Evolutionary conservation across 805 yeast genomes (phyloP).

Genomic region (Suhomyces tanzawaensis): DNA sequence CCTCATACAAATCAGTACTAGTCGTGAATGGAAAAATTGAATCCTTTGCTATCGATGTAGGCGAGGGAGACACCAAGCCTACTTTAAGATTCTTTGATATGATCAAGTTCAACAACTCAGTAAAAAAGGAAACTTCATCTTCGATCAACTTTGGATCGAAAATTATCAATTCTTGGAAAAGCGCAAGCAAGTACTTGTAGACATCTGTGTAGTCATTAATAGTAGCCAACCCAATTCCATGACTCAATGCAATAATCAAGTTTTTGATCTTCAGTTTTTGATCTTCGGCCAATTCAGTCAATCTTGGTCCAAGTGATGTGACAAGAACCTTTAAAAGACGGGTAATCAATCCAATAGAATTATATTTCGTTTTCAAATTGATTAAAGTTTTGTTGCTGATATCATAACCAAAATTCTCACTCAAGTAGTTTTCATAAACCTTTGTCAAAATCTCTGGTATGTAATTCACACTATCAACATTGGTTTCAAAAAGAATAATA

Average conservation of each 20-base stretch:
- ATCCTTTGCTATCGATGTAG: slow-evolving; percentile 39
- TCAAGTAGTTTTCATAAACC: slow-evolving; percentile 30
- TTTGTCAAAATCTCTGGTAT: slow-evolving; percentile 40
- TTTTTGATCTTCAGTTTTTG: slow-evolving; percentile 24
- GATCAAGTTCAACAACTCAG: slow-evolving; percentile 24
- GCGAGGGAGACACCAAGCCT: slow-evolving; percentile 31
- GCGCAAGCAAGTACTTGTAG: slow-evolving; percentile 20
- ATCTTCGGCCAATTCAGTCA: slow-evolving; percentile 20
- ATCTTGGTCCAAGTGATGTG: slow-evolving; percentile 39
- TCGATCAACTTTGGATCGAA: slow-evolving; percentile 36
- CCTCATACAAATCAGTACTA: slow-evolving; percentile 35
- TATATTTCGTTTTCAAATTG: slow-evolving; percentile 34
- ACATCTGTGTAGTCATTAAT: slow-evolving; percentile 26
- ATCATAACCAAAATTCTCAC: slow-evolving; percentile 39
- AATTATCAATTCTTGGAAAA: slow-evolving; percentile 38
- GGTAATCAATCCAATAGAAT: slow-evolving; percentile 23
- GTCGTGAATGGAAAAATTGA: slow-evolving; percentile 47
- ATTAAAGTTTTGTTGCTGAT: slow-evolving; percentile 30
- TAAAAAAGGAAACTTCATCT: slow-evolving; percentile 31
- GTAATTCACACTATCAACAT: slow-evolving; percentile 43
- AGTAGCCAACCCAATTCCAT: slow-evolving; percentile 31
- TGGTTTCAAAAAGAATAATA: slow-evolving; percentile 53
- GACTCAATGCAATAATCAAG: slow-evolving; percentile 26
- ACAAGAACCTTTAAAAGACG: slow-evolving; percentile 28
- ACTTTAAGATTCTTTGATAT: slow-evolving; percentile 36